Base-by-base conservation (phyloP, 371 early-diverging fungal genomes). In the Blastocladiella emersonii region DNA sequence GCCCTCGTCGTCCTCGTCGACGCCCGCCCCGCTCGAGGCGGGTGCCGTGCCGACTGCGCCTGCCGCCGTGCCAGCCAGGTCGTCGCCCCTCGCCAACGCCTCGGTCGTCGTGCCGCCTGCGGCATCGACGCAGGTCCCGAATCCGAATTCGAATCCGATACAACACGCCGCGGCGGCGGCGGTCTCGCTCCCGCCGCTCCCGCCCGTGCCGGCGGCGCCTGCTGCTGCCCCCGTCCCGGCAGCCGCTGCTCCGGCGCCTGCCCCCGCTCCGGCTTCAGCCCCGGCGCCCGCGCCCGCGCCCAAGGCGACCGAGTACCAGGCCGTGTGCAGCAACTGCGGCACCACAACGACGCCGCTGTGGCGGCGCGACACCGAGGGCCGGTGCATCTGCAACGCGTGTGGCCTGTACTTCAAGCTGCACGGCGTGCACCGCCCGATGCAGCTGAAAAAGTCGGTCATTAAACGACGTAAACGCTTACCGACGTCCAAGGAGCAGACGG, bases 271-370 rank as follows among this genome's bases (percentile, higher is more conserved):
- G 39, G 5, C 8, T 39, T 5, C 13, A 13, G 39, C 8, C 5
- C 13, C 8, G 8, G 8, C 57, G 23, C 3, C 57, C 8, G 30
- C 32, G 7, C 3, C 3, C 13, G 32, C 35, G 13, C 7, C 23
- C 15, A 25, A 57, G 15, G 27, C 39, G 21, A 23, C 57, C 39
- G 57, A 34, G 23, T n/a, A 15, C 21, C 21, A 21, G 1, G 62
- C 81, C 34, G 74, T 81, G 23, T 93, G 94, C 70, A 80, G 83
- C 36, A 91, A 92, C 68, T 92, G 92, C 67, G 70, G 79, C 10
- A 88, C 90, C 1, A 85, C 84, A 5, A 84, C 83, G 1, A 93
- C 93, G 1, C 94, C 95, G 0, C 74, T 92, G 27, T 97, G 99
- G 91, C 74, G 98, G 30, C 74, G 91, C 63, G 86, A 88, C 62